Evolutionary conservation across 352 stramenopile species (phyloP).

Genomic region (Globisporangium recalcitrans): DNA sequence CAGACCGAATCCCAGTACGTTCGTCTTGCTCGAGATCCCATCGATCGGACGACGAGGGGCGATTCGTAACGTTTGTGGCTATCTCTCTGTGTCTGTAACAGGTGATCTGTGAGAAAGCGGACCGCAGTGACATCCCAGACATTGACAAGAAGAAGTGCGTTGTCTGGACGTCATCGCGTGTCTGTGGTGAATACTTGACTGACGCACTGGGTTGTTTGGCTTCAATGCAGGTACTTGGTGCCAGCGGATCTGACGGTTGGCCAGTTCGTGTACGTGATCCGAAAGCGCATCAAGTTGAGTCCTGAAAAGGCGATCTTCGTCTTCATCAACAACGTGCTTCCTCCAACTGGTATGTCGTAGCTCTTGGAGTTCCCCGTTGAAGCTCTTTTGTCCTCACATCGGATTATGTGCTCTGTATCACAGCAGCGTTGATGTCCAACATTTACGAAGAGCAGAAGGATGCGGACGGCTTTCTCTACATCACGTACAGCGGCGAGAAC

Average conservation of each 20-base stretch:
- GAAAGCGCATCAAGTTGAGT: constrained; percentile 98
- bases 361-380: neutral
- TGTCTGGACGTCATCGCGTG: too few species aligned
- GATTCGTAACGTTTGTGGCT: neutral
- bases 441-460: constrained; percentile 99
- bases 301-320: constrained; percentile 98
- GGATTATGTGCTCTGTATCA: neutral
- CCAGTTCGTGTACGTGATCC: constrained; percentile 99
- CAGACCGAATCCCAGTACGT: constrained; percentile 94
- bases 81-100: constrained; percentile 16
- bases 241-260: constrained; percentile 95
- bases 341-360: constrained; percentile 81
- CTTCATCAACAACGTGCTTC: constrained; percentile 98
- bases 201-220: neutral
- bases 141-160: constrained; percentile 99
- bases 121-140: constrained; percentile 97
- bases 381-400: neutral
- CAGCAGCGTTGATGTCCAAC: constrained; percentile 97
- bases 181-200: too few species aligned
- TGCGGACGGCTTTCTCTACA: constrained; percentile 98
- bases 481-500: constrained; percentile 99
- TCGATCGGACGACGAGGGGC: neutral
- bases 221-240: constrained; percentile 84
- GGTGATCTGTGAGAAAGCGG: constrained; percentile 93
- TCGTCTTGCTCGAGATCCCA: neutral